Base-by-base conservation (phyloP, 1,284 basidiomycete genomes). In the Pseudozyma pruni region DNA sequence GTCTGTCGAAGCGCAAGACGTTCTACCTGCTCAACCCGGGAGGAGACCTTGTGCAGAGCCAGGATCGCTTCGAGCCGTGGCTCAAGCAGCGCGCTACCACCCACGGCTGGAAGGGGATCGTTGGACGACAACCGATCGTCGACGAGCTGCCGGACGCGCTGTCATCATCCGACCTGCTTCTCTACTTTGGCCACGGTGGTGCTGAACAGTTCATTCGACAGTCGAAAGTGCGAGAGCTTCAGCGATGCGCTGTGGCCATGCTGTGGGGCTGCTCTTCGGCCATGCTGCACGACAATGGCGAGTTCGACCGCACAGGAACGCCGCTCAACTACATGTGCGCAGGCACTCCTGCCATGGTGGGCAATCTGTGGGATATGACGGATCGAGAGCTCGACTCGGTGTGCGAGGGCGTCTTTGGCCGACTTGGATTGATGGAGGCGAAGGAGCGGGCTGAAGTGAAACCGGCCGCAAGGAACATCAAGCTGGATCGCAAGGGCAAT, bases 191-290 rank as follows among this genome's bases (percentile, higher is more conserved):
- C 9, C 95, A 99, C 79, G 93, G 93, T 1, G 94, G 95, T 10
- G 95, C 89, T 1, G 94, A 98, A 81, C 93, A 97, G 79, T 99
- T 95, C 78, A 87, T 93, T 11, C 89, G 92, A 5, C 48, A 66
- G 8, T 91, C 92, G 1, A 89, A 91, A 80, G 91, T 91, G 74
- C 87, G 92, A 17, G 87, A 90, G 64, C 86, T 98, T 20, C 86
- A 87, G 4, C 86, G 86, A 17, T 98, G 95, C 80, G 94, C 95
- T 1, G 90, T 90, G 10, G 90, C 92, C 0, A 96, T 99, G 93
- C 87, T 99, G 8, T 99, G 94, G 95, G 95, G 96, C 0, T 99
- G 95, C 85, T 98, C 95, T 0, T 96, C 93, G 0, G 96, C 94
- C 16, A 84, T 88, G 4, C 84, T 99, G 63, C 87, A 87, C 52